These are phyloP conservation scores for Epichloe scottii DNA, from an alignment of 2,329 filamentous ascomycete species.

Conservation along the genomic window DNA sequence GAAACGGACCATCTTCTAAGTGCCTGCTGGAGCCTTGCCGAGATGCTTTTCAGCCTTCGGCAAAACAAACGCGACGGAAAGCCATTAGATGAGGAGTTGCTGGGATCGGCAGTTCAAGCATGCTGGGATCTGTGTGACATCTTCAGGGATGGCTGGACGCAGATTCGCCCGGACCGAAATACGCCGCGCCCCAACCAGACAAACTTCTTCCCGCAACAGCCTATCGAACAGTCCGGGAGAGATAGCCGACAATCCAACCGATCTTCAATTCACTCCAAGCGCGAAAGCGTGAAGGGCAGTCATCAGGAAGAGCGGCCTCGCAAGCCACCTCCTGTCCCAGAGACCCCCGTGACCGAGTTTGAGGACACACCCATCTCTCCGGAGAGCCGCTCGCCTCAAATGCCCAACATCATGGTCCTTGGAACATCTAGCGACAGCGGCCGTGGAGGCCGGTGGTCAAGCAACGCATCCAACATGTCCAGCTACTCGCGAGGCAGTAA, in stretches of 20 bases:
- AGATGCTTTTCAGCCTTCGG: slow-evolving; percentile 84
- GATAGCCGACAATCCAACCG: slow-evolving; percentile 39
- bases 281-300: slow-evolving; percentile 36
- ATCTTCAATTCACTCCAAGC: slow-evolving; percentile 37
- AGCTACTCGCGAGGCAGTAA: slow-evolving; percentile 62
- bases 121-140: slow-evolving; percentile 94
- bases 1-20: slow-evolving; percentile 76
- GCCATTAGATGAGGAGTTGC: slow-evolving; percentile 65
- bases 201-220: slow-evolving; percentile 48
- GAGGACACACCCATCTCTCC: slow-evolving; percentile 80
- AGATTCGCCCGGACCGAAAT: slow-evolving; percentile 71
- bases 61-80: slow-evolving; percentile 68
- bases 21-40: slow-evolving; percentile 81
- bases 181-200: slow-evolving; percentile 74
- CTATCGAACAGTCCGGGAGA: slow-evolving; percentile 35
- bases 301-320: slow-evolving; percentile 35
- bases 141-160: slow-evolving; percentile 84
- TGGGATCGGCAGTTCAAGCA: slow-evolving; percentile 79
- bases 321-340: slow-evolving; percentile 47
- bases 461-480: slow-evolving; percentile 65
- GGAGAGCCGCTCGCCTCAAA: slow-evolving; percentile 59
- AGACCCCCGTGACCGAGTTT: slow-evolving; percentile 91
- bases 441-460: slow-evolving; percentile 67
- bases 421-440: slow-evolving; percentile 51
- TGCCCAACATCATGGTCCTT: slow-evolving; percentile 80